These are phyloP conservation scores for Colletotrichum viniferum DNA, from an alignment of 2,329 filamentous ascomycete genomes.

Conservation along the genomic window DNA sequence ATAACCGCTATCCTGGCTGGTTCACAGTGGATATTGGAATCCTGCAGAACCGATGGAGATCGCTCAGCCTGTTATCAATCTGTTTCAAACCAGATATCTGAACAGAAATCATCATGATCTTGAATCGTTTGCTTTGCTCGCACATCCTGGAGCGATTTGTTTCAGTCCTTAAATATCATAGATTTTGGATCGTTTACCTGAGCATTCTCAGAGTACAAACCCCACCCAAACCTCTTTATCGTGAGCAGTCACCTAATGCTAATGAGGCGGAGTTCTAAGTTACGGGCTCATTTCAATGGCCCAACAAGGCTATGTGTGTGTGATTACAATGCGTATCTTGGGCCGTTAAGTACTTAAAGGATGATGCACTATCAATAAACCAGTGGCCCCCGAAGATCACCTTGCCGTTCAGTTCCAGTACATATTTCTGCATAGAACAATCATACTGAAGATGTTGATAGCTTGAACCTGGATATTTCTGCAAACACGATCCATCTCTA, in stretches of 20 bases:
- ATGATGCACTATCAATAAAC: not conserved
- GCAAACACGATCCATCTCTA: accelerated
- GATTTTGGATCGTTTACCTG: no score
- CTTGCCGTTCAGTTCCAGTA: no score
- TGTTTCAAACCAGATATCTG: no score
- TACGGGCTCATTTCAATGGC: accelerated
- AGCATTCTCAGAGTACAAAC: no score
- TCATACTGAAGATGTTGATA: accelerated
- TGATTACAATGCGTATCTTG: not conserved
- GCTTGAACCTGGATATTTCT: accelerated
- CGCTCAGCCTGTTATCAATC: not conserved
- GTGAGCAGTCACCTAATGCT: not conserved
- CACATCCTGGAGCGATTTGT: no score
- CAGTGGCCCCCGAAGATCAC: no score
- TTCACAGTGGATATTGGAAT: accelerated
- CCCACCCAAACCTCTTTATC: not conserved
- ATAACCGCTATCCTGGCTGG: accelerated
- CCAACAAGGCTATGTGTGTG: accelerated
- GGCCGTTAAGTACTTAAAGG: not conserved
- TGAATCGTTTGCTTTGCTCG: no score
- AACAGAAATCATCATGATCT: no score
- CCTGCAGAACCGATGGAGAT: not conserved
- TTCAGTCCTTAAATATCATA: no score
- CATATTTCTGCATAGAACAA: accelerated
- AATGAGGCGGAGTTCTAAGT: accelerated